phyloP scores from a whole-genome alignment of 257 asterid species.

The Plantago major region DNA sequence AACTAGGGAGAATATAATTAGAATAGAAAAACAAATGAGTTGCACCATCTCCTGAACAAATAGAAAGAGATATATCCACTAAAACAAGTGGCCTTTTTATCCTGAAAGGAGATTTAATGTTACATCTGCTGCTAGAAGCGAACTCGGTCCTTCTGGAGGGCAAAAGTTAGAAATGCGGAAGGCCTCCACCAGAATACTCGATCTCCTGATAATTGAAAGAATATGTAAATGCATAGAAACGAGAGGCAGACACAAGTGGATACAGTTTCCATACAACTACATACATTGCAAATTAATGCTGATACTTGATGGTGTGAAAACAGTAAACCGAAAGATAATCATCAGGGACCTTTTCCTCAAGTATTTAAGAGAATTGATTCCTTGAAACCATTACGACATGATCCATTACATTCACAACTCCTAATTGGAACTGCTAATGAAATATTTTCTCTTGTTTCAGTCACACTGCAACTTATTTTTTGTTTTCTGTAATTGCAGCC shows the following conservation, averaged over 20 bases:
- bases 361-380: not conserved
- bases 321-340: not conserved
- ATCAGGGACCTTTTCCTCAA: not conserved
- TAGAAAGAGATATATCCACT: not conserved
- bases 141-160: conserved; percentile 9
- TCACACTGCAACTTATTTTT: no score
- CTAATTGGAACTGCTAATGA: no score
- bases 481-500: no score
- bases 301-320: not conserved
- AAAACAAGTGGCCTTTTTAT: not conserved
- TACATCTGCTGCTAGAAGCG: conserved; percentile 15
- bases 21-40: not conserved
- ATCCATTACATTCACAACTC: not conserved
- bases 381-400: not conserved
- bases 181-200: conserved; percentile 93
- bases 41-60: not conserved
- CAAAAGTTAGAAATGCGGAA: conserved; percentile 40
- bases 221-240: not conserved
- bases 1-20: not conserved
- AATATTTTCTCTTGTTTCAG: no score
- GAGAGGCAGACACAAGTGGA: not conserved
- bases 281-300: not conserved
- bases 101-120: conserved; percentile 9
- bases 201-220: conserved; percentile 55
- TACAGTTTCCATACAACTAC: not conserved